Percentiles rank a stretch among this genome's conserved stretches.
phyloP scores from a whole-genome alignment of 176 grass and related monocot genomes.

The Avena eriantha region DNA sequence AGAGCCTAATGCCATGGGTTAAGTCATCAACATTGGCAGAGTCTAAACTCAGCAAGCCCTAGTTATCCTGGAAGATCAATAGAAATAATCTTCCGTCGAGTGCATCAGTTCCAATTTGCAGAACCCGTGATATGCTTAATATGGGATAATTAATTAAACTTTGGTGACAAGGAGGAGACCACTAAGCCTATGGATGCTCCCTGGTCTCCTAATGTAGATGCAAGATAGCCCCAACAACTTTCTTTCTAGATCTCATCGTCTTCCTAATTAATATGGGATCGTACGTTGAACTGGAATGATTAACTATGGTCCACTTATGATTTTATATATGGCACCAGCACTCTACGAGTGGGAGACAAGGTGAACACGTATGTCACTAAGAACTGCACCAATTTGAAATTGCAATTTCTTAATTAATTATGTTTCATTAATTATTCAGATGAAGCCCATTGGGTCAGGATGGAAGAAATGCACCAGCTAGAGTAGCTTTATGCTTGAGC shows the following conservation, averaged over 20 bases:
- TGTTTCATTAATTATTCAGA: background rate
- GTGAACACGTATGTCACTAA: constrained; percentile 39
- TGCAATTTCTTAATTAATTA: background rate
- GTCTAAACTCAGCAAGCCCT: background rate
- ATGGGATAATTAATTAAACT: constrained; percentile 19
- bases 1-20: background rate
- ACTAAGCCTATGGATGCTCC: constrained; percentile 36
- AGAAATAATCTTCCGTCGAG: background rate
- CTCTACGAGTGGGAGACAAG: constrained; percentile 12
- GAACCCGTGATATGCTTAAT: constrained; percentile 20
- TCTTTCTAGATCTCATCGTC: constrained; percentile 36
- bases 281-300: constrained; percentile 3
- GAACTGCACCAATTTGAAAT: constrained; percentile 22
- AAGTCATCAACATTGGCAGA: constrained; percentile 8
- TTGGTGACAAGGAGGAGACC: constrained; percentile 35
- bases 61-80: background rate
- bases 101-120: background rate
- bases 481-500: background rate
- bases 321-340: background rate
- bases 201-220: constrained; percentile 41
- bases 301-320: background rate
- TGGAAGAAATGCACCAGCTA: constrained; percentile 2
- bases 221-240: constrained; percentile 15
- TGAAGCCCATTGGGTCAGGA: constrained; percentile 8
- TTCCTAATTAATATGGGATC: constrained; percentile 18